Evolutionary conservation across 1,284 basidiomycete species (phyloP), one percentile per base, ranked within the genome.

Genomic region (Austroboletus novae-zelandiae): DNA sequence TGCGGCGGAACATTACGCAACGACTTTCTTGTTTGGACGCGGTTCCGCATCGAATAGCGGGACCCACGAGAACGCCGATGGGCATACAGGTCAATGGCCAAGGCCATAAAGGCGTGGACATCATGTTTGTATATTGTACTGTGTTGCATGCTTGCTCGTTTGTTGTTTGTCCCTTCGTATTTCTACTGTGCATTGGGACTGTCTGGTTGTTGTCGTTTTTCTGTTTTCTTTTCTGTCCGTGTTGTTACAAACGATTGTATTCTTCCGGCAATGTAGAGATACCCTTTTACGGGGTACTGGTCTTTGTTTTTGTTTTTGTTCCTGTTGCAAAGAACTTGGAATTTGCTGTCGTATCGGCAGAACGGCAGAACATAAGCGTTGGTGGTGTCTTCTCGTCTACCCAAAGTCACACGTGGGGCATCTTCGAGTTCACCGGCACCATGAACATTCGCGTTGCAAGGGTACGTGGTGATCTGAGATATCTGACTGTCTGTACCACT

Each of bases 1-100:
- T 50, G 81, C 76, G 25, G 85, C 86, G 9, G 86, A 89, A 60
- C 79, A 83, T 50, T 83, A 82, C 58, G 80, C 84, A 4, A 79
- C 72, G 50, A 76, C 80, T 7, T 77, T 88, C 57, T 69, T 86
- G 30, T 84, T 86, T 55, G 82, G 83, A 18, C 69, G 75, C 30
- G 55, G 56, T 42, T 67, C 65, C 15, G 41, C 55, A 23, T 67
- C 65, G 17, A 66, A 55, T 25, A 50, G 48, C 40, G 43, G 53
- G 34, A 30, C 42, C 27, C 62, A 61, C 15, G 63, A 68, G 35
- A 58, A 52, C 32, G 43, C 45, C 41, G 56, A 50, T 37, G 67
- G 61, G 34, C 65, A 61, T 42, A 50, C 47, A 45, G 45, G 54
- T 42, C 63, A 59, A 46, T 64, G 59, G 59, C 36, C 65, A 50